phyloP scores from a whole-genome alignment of 1,284 basidiomycete genomes.

The Somion occarium region DNA sequence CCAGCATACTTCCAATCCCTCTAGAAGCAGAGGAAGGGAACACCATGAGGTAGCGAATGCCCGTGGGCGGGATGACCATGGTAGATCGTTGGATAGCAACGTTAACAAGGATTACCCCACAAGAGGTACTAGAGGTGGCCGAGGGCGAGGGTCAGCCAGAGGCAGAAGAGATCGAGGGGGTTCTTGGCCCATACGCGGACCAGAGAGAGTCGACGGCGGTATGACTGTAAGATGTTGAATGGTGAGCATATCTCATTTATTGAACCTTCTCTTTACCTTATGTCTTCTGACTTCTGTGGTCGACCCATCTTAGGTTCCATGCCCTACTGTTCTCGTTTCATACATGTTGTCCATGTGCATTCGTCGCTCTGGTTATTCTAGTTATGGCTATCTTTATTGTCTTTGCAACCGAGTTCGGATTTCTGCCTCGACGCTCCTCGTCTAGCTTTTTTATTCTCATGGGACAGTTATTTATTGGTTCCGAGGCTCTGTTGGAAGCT shows the following conservation, averaged over 20 bases:
- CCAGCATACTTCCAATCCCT: no score
- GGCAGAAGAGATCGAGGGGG: slow-evolving; percentile 15
- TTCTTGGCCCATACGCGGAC: slow-evolving; percentile 13
- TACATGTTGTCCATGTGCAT: no score
- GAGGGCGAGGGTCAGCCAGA: slow-evolving; percentile 14
- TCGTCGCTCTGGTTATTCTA: no score
- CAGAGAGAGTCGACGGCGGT: slow-evolving; percentile 27
- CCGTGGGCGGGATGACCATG: background rate
- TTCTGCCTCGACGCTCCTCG: background rate
- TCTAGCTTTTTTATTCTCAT: no score
- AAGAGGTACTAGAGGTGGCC: background rate
- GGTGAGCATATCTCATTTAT: background rate
- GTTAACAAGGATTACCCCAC: background rate
- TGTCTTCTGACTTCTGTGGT: no score
- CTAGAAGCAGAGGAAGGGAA: no score
- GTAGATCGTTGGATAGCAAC: background rate
- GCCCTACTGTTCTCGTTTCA: no score
- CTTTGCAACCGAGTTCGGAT: no score
- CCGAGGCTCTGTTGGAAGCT: background rate
- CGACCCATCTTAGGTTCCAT: no score
- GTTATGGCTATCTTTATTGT: no score
- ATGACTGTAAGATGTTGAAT: slow-evolving; percentile 25
- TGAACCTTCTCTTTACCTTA: background rate
- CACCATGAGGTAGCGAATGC: no score
- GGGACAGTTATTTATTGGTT: background rate